These are phyloP conservation scores for Dipteronia sinensis DNA, from an alignment of 345 rosid genomes.

Conservation along the genomic window DNA sequence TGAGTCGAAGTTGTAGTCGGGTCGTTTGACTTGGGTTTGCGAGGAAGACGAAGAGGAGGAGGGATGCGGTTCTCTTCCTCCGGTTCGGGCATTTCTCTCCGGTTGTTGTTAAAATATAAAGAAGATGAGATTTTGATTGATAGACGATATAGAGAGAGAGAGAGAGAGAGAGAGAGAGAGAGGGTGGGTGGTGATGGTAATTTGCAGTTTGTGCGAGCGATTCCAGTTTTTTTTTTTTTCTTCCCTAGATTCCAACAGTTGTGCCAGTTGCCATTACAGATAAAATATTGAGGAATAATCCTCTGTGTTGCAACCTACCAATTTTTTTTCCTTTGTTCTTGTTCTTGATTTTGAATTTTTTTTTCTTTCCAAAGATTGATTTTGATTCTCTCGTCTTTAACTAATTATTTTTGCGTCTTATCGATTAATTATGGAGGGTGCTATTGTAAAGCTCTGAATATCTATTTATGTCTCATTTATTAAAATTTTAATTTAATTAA, in stretches of 20 bases:
- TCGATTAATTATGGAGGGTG: too few relatives aligned
- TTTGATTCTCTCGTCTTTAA: not conserved
- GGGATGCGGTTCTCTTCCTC: conserved; percentile 38
- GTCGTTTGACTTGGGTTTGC: conserved; percentile 49
- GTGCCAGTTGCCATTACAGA: conserved; percentile 17
- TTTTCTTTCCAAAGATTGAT: not conserved
- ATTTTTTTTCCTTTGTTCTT: not conserved
- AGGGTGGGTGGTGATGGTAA: conserved; percentile 12
- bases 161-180: conserved; percentile 15
- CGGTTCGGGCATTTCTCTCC: conserved; percentile 51
- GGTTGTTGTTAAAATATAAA: not conserved
- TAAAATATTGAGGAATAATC: conserved; percentile 29
- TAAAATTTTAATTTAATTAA: too few relatives aligned
- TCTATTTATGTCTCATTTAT: too few relatives aligned
- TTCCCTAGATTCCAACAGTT: conserved; percentile 30
- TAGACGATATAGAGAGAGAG: conserved; percentile 16
- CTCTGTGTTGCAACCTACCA: conserved; percentile 35
- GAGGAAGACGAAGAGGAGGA: not conserved
- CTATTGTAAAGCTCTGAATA: too few relatives aligned
- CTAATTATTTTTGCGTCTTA: not conserved
- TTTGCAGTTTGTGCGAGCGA: conserved; percentile 26
- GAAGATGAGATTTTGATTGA: not conserved
- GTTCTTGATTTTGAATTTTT: not conserved
- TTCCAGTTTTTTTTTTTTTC: conserved; percentile 21
- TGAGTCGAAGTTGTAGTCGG: not conserved